phyloP scores from a whole-genome alignment of 805 yeast species.

The Saccharomycopsis malanga region DNA sequence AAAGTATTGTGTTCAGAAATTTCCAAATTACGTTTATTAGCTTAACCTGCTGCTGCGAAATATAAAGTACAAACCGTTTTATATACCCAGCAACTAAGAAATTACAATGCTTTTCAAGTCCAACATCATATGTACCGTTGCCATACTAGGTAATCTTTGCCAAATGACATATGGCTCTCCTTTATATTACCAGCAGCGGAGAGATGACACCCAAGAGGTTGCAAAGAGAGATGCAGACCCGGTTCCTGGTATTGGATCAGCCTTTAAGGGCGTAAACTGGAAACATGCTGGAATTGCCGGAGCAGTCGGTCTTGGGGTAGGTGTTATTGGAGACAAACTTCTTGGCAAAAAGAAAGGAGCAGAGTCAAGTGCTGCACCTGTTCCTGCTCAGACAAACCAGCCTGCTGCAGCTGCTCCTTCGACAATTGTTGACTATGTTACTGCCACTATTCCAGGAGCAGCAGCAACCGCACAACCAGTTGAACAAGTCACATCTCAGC shows the following conservation, averaged over 20 bases:
- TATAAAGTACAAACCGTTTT: too few species aligned
- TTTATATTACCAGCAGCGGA: too few species aligned
- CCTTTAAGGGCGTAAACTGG: slow-evolving; percentile 2
- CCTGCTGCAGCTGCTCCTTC: background rate
- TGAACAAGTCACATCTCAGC: background rate
- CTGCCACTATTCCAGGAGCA: background rate
- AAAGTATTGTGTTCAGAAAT: too few species aligned
- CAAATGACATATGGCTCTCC: too few species aligned
- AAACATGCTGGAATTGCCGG: slow-evolving; percentile 5
- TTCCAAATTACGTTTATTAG: too few species aligned
- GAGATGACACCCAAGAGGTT: too few species aligned
- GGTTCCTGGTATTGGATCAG: background rate
- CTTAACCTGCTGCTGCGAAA: too few species aligned
- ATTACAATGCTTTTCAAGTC: too few species aligned
- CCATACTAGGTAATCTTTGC: too few species aligned
- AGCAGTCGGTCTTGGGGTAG: slow-evolving; percentile 5
- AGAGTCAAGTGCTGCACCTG: background rate
- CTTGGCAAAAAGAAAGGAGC: background rate
- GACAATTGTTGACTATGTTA: background rate
- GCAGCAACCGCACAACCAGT: background rate
- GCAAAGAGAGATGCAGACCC: slow-evolving; percentile 4
- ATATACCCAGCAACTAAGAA: too few species aligned
- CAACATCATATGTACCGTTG: too few species aligned
- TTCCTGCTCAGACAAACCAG: background rate
- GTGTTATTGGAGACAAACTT: slow-evolving; percentile 4